Base-by-base conservation (phyloP, 768 basidiomycete species). In the Cyclocybe cylindracea region DNA sequence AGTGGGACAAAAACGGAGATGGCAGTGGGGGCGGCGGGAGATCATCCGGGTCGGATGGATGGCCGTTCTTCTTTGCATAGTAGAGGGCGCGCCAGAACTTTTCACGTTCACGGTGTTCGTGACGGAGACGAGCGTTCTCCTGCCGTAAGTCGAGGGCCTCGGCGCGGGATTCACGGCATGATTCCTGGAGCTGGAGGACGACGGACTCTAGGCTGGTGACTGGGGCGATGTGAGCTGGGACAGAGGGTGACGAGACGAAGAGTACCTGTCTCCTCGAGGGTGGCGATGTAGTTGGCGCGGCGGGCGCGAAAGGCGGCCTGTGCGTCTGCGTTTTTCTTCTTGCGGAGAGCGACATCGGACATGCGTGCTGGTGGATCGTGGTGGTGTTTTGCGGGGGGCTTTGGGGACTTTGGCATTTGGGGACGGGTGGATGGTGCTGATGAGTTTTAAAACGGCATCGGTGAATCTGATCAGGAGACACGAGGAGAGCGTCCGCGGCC, bases 291-390 rank as follows among this genome's bases (percentile, higher is more conserved):
- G 69, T 89, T 91, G 44, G 88, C 89, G 58, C 91, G 79, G 58
- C 89, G 73, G 44, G 86, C 87, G 56, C 89, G 78, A 68, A 91
- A 92, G 53, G 89, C 89, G 48, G 91, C 90, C 70, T 93, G 91
- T 2, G 91, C 91, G 64, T 91, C 88, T 34, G 91, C 91, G 61
- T 93, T 93, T 74, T 93, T 93, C 77, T 89, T 90, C 75, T 90
- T 91, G 57, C 89, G 75, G 61, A 88, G 76, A 33, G 85, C 84
- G 10, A 86, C 79, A 68, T 89, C 86, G 58, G 85, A 78, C 66
- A 85, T 66, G 56, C 79, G 78, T 40, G 74, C 61, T 24, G 72
- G 61, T 54, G 66, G 54, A 49, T 74, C 68, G 18, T 24, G 62
- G 55, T 32, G 68, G 55, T 59, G 71, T 65, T 66, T 75, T 61